These are phyloP conservation scores for Chlorencoelia australis DNA, from an alignment of 2,329 filamentous ascomycete species.

Conservation along the genomic window DNA sequence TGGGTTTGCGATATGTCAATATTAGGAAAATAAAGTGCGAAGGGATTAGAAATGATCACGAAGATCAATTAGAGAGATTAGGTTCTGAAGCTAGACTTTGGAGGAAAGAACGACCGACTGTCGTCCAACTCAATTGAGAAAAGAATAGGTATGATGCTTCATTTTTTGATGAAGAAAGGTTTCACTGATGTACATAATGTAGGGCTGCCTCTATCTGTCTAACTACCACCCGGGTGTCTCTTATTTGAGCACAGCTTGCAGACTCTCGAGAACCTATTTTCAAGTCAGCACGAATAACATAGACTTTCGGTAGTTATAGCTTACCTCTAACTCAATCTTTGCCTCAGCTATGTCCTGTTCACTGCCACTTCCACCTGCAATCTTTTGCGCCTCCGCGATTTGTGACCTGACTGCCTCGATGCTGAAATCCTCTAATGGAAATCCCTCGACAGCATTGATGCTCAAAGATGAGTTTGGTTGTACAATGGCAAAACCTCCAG, in stretches of 20 bases:
- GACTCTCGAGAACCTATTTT: conserved; percentile 71
- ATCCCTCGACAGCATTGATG: conserved; percentile 98
- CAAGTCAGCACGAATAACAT: too few relatives aligned
- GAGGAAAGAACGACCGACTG: conserved; percentile 8
- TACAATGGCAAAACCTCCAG: conserved; percentile 92
- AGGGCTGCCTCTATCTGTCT: conserved; percentile 21
- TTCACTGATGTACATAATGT: conserved; percentile 26
- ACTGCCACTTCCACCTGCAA: conserved; percentile 79
- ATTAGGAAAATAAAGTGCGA: neutral
- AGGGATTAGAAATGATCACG: neutral
- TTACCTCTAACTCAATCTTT: conserved; percentile 97
- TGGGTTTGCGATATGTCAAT: too few relatives aligned
- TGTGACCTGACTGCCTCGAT: conserved; percentile 79
- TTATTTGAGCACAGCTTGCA: conserved; percentile 74
- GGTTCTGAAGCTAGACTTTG: neutral
- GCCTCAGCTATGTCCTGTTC: conserved; percentile 98
- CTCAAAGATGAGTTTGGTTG: conserved; percentile 90
- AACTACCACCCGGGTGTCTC: conserved; percentile 18
- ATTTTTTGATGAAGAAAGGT: conserved; percentile 22
- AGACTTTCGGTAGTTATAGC: conserved; percentile 20
- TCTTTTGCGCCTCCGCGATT: conserved; percentile 92
- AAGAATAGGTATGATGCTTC: conserved; percentile 1
- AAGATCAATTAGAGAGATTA: neutral
- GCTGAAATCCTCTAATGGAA: conserved; percentile 92
- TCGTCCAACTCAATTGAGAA: neutral